phyloP scores from a whole-genome alignment of 306 rosid species.

The Dalbergia cultrata region DNA sequence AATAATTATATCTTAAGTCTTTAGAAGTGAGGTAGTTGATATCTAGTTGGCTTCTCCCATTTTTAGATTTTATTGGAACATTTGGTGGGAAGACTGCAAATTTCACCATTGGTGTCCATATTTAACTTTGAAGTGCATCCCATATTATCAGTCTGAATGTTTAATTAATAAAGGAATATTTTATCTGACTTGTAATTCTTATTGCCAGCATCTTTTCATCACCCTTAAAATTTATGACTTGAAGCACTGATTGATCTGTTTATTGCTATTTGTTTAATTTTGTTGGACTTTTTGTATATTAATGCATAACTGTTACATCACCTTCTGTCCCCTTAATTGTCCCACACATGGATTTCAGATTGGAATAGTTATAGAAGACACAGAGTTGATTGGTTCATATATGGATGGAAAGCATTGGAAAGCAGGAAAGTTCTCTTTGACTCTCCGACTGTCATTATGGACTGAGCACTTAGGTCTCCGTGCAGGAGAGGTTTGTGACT shows the following conservation, averaged over 20 bases:
- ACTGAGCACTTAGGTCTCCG: slow-evolving; percentile 95
- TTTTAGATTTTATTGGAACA: neutral
- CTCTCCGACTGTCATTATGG: slow-evolving; percentile 91
- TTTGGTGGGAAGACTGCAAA: slow-evolving; percentile 30
- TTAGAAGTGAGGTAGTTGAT: slow-evolving; percentile 16
- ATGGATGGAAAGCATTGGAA: slow-evolving; percentile 97
- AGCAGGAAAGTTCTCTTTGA: slow-evolving; percentile 88
- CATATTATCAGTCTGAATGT: slow-evolving; percentile 27
- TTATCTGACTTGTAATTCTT: neutral
- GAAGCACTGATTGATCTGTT: slow-evolving; percentile 7
- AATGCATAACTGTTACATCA: slow-evolving; percentile 41
- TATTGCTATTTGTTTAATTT: slow-evolving; percentile 24
- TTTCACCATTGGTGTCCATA: neutral
- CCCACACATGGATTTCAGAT: slow-evolving; percentile 64
- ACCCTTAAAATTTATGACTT: slow-evolving; percentile 30
- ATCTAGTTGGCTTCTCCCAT: slow-evolving; percentile 8
- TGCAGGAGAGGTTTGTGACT: slow-evolving; percentile 74
- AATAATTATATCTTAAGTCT: slow-evolving; percentile 1
- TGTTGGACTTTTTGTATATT: slow-evolving; percentile 15
- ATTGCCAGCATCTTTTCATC: slow-evolving; percentile 27
- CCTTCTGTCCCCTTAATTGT: slow-evolving; percentile 37
- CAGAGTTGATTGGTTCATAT: slow-evolving; percentile 67
- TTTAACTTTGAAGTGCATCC: slow-evolving; percentile 15
- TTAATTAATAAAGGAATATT: slow-evolving; percentile 28
- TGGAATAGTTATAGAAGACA: slow-evolving; percentile 89